Conservation (phyloP, 2,329 filamentous ascomycete genomes). For the Cephalotrichum gorgonifer region DNA sequence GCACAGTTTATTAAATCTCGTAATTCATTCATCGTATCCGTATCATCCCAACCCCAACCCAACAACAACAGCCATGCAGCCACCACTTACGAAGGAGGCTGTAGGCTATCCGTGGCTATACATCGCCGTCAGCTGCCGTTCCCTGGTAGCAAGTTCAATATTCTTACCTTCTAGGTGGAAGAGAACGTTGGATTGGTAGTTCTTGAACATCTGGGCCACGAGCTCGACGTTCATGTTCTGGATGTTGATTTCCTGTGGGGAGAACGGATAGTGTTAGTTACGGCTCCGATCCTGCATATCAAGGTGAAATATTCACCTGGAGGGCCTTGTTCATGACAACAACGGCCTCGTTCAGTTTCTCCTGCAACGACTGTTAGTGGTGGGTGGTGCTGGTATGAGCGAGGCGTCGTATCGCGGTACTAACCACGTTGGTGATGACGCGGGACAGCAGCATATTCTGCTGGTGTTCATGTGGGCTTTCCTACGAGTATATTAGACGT, state of each 20-base stretch:
- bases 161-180: slow-evolving; percentile 90
- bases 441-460: slow-evolving; percentile 87
- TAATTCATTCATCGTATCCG: neutral
- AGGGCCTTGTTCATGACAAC: slow-evolving; percentile 88
- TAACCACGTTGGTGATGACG: slow-evolving; percentile 94
- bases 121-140: too few species aligned
- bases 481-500: slow-evolving; percentile 33
- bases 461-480: slow-evolving; percentile 95
- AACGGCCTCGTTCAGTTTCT: slow-evolving; percentile 93
- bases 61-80: neutral
- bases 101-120: slow-evolving; percentile 71
- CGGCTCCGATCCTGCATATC: neutral
- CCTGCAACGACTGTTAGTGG: slow-evolving; percentile 40
- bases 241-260: slow-evolving; percentile 78
- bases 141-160: too few species aligned
- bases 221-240: slow-evolving; percentile 99
- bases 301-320: slow-evolving; percentile 43
- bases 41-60: neutral
- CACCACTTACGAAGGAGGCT: slow-evolving; percentile 54
- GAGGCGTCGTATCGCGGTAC: slow-evolving; percentile 21
- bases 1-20: neutral
- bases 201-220: slow-evolving; percentile 99
- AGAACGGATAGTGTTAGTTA: neutral
- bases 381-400: neutral
- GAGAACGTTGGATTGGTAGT: slow-evolving; percentile 94